Evolutionary conservation across 2,329 filamentous ascomycete species (phyloP).

Genomic region (Helotiales sp.): DNA sequence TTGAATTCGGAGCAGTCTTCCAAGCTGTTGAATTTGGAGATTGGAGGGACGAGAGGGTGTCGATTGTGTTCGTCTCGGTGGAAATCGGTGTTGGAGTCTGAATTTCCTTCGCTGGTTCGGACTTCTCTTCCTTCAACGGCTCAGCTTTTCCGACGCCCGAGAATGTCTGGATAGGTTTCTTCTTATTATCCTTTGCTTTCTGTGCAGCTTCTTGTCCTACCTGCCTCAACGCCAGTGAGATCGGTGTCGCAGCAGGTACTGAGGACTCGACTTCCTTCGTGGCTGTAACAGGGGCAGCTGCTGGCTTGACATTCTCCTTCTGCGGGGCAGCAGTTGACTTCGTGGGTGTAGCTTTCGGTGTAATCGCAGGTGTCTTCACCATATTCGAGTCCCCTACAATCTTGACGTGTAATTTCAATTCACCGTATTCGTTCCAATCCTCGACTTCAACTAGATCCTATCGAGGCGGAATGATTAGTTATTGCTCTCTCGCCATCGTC

Average conservation of each 20-base stretch:
- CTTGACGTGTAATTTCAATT: conserved; percentile 82
- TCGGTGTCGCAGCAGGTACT: conserved; percentile 23
- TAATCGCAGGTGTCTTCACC: conserved; percentile 4
- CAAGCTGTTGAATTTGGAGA: conserved; percentile 33
- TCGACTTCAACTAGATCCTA: conserved; percentile 93
- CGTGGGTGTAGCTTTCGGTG: conserved; percentile 18
- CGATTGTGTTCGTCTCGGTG: conserved; percentile 9
- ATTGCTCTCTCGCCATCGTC: too few relatives aligned
- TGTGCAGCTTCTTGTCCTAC: conserved; percentile 65
- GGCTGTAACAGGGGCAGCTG: conserved; percentile 25
- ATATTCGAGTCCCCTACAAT: conserved; percentile 43
- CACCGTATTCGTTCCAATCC: conserved; percentile 99
- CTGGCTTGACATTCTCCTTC: conserved; percentile 36
- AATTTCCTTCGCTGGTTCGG: conserved; percentile 13
- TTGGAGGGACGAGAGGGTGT: conserved; percentile 25
- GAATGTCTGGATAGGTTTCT: conserved; percentile 34
- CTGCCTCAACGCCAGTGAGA: conserved; percentile 49
- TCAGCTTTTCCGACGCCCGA: conserved; percentile 24
- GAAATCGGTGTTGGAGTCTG: conserved; percentile 16
- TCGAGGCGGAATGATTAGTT: conserved; percentile 23
- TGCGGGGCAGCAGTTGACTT: conserved; percentile 28
- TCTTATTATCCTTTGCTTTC: conserved; percentile 60
- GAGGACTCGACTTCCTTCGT: conserved; percentile 20
- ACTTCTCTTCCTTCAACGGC: conserved; percentile 11
- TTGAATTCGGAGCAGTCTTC: conserved; percentile 15